These are phyloP conservation scores for Saccharomycopsis fodiens DNA, from an alignment of 805 yeast species.

Conservation along the genomic window DNA sequence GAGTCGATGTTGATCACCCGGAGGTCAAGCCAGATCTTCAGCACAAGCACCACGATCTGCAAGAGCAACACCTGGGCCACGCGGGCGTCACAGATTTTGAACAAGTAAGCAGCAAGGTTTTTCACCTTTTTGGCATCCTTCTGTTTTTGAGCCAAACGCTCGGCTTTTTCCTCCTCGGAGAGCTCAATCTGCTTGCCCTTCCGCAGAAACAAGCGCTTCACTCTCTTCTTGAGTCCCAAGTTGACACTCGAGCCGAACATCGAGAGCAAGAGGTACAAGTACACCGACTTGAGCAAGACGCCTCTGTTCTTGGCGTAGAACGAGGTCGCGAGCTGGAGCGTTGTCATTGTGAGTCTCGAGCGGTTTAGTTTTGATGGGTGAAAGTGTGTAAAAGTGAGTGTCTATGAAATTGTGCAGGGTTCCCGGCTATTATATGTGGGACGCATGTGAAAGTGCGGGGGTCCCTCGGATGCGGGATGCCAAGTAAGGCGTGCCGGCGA, in stretches of 20 bases:
- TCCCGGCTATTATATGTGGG: too few species aligned
- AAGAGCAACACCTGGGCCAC: conserved; percentile 30
- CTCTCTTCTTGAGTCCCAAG: conserved; percentile 9
- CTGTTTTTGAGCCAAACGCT: conserved; percentile 10
- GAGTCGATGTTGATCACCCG: conserved; percentile 87
- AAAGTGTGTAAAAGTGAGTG: too few species aligned
- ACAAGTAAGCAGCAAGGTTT: conserved; percentile 10
- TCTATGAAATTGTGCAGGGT: too few species aligned
- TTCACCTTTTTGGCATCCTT: conserved; percentile 14
- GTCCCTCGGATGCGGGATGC: too few species aligned
- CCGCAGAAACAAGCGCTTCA: conserved; percentile 22
- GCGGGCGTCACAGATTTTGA: conserved; percentile 18
- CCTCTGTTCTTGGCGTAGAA: conserved; percentile 11
- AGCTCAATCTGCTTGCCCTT: conserved; percentile 22
- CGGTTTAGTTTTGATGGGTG: too few species aligned
- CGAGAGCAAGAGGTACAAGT: conserved; percentile 15
- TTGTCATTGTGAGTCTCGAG: neutral
- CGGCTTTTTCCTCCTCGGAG: conserved; percentile 12
- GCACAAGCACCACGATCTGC: conserved; percentile 53
- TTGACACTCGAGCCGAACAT: conserved; percentile 18
- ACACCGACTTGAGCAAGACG: conserved; percentile 8
- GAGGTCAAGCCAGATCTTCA: conserved; percentile 67
- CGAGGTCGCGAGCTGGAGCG: neutral
- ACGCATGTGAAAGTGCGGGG: too few species aligned
- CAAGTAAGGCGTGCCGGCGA: too few species aligned